Conservation (phyloP, 2,329 filamentous ascomycete species). For the Chrysosporium queenslandicum region DNA sequence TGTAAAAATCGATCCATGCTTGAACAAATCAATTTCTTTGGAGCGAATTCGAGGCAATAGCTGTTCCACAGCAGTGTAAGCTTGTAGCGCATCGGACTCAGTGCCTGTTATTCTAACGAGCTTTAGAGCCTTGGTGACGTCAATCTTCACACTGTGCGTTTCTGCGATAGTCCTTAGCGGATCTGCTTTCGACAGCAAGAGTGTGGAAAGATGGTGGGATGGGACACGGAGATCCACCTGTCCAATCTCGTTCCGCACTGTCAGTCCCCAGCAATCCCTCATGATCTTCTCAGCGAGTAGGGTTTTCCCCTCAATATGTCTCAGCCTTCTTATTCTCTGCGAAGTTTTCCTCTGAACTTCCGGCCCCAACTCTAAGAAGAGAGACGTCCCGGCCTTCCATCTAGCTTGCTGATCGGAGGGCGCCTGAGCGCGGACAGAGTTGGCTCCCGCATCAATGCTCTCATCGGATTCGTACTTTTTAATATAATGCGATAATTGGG, state of each 20-base stretch:
- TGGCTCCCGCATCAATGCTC: background rate
- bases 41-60: slow-evolving; percentile 25
- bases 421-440: background rate
- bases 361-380: slow-evolving; percentile 22
- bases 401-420: background rate
- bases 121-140: slow-evolving; percentile 27
- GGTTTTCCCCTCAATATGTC: slow-evolving; percentile 25
- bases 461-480: slow-evolving; percentile 8
- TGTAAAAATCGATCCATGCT: slow-evolving; percentile 14
- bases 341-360: slow-evolving; percentile 16
- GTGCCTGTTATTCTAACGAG: slow-evolving; percentile 31
- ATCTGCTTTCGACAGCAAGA: slow-evolving; percentile 27
- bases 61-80: slow-evolving; percentile 28
- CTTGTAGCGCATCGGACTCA: slow-evolving; percentile 26
- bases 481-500: slow-evolving; percentile 28
- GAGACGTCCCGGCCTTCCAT: slow-evolving; percentile 29
- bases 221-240: slow-evolving; percentile 30
- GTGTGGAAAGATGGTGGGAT: slow-evolving; percentile 23
- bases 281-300: slow-evolving; percentile 29
- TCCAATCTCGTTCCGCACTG: slow-evolving; percentile 27
- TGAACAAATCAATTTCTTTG: slow-evolving; percentile 22
- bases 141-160: slow-evolving; percentile 29
- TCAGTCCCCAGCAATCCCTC: slow-evolving; percentile 33
- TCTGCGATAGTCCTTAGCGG: slow-evolving; percentile 32
- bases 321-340: slow-evolving; percentile 19